A percentile compares a stretch with the other conserved stretches of the same genome.
phyloP scores from a whole-genome alignment of 2,329 filamentous ascomycete species.

The Cladosporium halotolerans region DNA sequence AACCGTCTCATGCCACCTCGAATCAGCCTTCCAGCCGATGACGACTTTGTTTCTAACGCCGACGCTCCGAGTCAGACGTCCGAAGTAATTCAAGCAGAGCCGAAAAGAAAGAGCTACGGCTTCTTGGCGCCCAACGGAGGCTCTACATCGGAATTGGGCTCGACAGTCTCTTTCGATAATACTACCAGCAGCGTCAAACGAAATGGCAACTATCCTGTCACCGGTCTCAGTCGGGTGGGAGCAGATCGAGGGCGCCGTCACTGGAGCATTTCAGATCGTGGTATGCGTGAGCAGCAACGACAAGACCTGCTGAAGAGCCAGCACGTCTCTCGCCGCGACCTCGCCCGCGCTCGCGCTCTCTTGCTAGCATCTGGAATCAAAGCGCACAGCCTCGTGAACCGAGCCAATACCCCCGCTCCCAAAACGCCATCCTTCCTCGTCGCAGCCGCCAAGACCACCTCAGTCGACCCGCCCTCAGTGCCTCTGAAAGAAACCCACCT shows the following conservation, averaged over 20 bases:
- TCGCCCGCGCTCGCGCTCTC: constrained; percentile 70
- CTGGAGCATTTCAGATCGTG: constrained; percentile 54
- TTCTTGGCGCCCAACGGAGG: constrained; percentile 12
- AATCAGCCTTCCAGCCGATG: constrained; percentile 40
- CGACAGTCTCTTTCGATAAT: not conserved
- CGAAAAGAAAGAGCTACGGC: constrained; percentile 19
- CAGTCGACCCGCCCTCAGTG: constrained; percentile 28
- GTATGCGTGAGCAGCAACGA: constrained; percentile 21
- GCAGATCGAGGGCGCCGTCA: constrained; percentile 36
- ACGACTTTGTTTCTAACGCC: constrained; percentile 24
- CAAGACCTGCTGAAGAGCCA: constrained; percentile 34
- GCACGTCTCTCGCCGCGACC: constrained; percentile 60
- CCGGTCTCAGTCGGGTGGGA: constrained; percentile 7
- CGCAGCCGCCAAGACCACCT: constrained; percentile 37
- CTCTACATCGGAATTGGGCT: not conserved
- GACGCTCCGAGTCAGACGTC: constrained; percentile 7
- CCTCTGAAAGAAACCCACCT: constrained; percentile 7
- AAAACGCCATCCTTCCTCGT: constrained; percentile 31
- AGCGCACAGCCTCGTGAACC: constrained; percentile 69
- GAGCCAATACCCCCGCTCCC: constrained; percentile 47
- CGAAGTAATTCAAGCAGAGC: constrained; percentile 8
- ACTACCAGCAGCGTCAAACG: not conserved
- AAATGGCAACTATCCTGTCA: constrained; percentile 5
- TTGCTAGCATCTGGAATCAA: constrained; percentile 84
- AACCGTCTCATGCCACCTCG: constrained; percentile 43